A percentile compares a stretch with the other conserved stretches of the same genome.
These are phyloP conservation scores for Debaryomycetaceae sp. DNA, from an alignment of 1,139 yeast species.

Conservation along the genomic window DNA sequence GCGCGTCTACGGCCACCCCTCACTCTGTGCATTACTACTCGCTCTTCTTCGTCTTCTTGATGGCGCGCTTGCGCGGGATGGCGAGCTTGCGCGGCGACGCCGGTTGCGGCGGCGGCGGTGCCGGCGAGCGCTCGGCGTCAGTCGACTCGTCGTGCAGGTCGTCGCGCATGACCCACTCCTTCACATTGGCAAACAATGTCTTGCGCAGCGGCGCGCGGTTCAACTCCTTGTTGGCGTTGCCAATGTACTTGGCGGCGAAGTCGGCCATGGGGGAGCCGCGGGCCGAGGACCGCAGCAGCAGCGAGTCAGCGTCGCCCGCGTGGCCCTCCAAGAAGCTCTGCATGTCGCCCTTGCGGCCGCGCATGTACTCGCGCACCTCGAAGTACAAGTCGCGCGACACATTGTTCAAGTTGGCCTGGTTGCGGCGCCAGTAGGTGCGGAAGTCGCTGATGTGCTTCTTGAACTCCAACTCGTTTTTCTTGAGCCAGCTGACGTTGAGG, in stretches of 20 bases:
- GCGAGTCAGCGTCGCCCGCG: constrained; percentile 1
- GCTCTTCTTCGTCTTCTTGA: constrained; percentile 6
- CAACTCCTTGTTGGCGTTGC: constrained; percentile 46
- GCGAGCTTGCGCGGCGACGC: no score
- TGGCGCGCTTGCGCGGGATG: constrained; percentile 6
- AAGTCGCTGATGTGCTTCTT: constrained; percentile 87
- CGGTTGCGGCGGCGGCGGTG: no score
- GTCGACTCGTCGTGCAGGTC: constrained; percentile 18
- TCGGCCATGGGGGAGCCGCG: constrained; percentile 61
- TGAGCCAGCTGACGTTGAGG: constrained; percentile 93
- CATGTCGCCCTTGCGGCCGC: constrained; percentile 45
- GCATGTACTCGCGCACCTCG: constrained; percentile 73
- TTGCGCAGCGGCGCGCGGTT: constrained; percentile 20
- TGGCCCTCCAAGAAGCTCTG: constrained; percentile 25
- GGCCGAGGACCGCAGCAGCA: constrained; percentile 20
- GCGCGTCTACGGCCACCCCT: no score
- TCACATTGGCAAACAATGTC: constrained; percentile 58
- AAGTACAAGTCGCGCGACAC: constrained; percentile 79
- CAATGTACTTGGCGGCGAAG: constrained; percentile 59
- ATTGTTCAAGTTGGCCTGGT: constrained; percentile 63
- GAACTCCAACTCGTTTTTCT: constrained; percentile 91
- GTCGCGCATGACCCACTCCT: constrained; percentile 59
- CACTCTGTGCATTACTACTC: no score
- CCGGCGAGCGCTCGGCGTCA: constrained; percentile 6
- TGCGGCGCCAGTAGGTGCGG: constrained; percentile 76